Evolutionary conservation across 169 alveolate genomes (phyloP).

Genomic region (Plasmodium blacklocki): DNA sequence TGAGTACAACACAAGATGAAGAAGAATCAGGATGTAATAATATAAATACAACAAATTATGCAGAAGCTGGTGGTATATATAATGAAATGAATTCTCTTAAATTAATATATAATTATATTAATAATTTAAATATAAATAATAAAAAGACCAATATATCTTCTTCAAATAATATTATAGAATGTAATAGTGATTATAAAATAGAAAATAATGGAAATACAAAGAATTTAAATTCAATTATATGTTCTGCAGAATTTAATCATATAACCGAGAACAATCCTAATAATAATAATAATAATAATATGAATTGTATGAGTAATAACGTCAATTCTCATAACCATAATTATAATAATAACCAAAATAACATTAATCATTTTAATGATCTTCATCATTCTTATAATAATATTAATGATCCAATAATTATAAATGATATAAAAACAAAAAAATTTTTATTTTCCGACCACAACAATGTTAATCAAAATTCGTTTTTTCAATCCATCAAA

Average conservation of each 20-base stretch:
- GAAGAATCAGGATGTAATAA: conserved; percentile 1
- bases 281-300: too few relatives aligned
- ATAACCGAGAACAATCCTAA: background rate
- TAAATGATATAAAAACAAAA: conserved; percentile 11
- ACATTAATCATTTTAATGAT: background rate
- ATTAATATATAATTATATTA: conserved; percentile 25
- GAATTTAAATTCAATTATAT: background rate
- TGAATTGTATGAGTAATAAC: too few relatives aligned
- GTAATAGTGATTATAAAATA: background rate
- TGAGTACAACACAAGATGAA: conserved; percentile 1
- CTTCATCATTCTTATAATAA: background rate
- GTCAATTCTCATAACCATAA: too few relatives aligned
- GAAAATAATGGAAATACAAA: conserved; percentile 31
- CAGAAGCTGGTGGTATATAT: conserved; percentile 1
- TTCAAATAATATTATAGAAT: conserved; percentile 1
- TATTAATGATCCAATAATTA: background rate
- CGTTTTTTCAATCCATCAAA: conserved; percentile 6
- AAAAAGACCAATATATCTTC: background rate
- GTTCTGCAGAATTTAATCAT: background rate
- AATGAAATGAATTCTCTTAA: conserved; percentile 31
- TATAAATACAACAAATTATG: conserved; percentile 5
- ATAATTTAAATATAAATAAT: background rate
- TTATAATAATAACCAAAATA: too few relatives aligned
- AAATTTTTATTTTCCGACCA: conserved; percentile 11
- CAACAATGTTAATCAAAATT: background rate